Base-by-base conservation (phyloP, 345 rosid genomes). In the Ailanthus altissimus region DNA sequence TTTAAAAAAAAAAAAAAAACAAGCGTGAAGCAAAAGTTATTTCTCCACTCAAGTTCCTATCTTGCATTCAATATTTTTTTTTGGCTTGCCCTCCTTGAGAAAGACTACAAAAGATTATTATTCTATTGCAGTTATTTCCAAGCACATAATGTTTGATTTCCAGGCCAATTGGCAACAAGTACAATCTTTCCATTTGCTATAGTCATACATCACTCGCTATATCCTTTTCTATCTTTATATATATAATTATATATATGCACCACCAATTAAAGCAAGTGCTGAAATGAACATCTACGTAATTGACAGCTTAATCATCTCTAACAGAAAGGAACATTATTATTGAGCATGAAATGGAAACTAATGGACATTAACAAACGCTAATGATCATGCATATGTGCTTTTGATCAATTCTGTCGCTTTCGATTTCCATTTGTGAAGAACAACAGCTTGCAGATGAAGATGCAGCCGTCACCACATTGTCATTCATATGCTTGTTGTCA, bases 51-150 rank as follows among this genome's bases (percentile, higher is more conserved):
- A 62, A 62, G 10, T 61, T 61, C 43, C 40, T 3, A 49, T 10
- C 12, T 0, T 49, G 2, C 2, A 12, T 49, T 49, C 53, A 49
- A 49, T n/a, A 51, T 3, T 20, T 0, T 20, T 6, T n/a, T 51
- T 51, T 16, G 9, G 18, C n/a, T 42, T 20, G 28, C 70, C 36
- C 54, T 1, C 43, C 23, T 70, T 53, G 20, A 70, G 26, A 54
- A 70, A 70, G 62, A 53, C 12, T 2, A 28, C 25, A 16, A 0
- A 47, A 47, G 20, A 38, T 10, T 58, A 5, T 16, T 73, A 60
- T 60, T 60, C 68, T 45, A n/a, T 73, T 73, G 66, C 57, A 28
- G 23, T 73, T 59, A 23, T 60, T 45, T 59, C 28, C 57, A 73
- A 73, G 6, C 67, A n/a, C 11, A 4, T 2, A 25, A 38, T 63